A percentile compares a stretch with the other conserved stretches of the same genome.
phyloP scores from a whole-genome alignment of 2,329 filamentous ascomycete species.

The Trichoderma aggressivum region DNA sequence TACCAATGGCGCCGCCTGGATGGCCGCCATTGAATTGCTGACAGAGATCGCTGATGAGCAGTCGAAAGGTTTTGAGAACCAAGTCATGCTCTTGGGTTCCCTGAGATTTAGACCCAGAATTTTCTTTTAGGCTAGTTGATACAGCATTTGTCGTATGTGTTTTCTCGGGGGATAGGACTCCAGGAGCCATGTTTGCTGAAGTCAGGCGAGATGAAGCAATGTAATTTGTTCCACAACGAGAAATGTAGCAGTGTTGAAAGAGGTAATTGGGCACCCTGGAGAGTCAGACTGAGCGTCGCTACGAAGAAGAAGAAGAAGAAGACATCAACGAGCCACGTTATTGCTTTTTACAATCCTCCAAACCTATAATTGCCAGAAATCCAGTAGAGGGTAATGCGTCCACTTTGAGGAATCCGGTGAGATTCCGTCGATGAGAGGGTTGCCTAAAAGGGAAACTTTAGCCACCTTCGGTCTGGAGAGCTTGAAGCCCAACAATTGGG shows the following conservation, averaged over 20 bases:
- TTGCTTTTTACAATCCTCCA: neutral
- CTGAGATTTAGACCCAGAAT: neutral
- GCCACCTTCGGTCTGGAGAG: neutral
- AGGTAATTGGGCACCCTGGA: neutral
- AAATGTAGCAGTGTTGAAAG: too few species aligned
- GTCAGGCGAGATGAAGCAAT: neutral
- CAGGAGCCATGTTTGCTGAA: neutral
- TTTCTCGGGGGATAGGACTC: neutral
- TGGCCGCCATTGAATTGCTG: slow-evolving; percentile 27
- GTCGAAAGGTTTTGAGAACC: neutral
- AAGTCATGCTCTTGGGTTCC: neutral
- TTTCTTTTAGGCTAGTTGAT: neutral
- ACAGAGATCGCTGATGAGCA: slow-evolving; percentile 13
- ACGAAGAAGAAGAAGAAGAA: too few species aligned
- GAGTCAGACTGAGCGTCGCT: neutral
- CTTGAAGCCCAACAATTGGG: neutral
- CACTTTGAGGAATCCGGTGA: neutral
- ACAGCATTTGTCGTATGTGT: neutral
- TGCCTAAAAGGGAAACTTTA: slow-evolving; percentile 6
- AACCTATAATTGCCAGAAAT: neutral
- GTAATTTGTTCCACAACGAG: neutral
- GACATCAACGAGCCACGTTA: neutral
- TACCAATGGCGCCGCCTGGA: slow-evolving; percentile 50
- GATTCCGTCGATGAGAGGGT: neutral
- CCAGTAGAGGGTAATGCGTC: neutral